Evolutionary conservation across 2,329 filamentous ascomycete species (phyloP).

Genomic region (Tolypocladium guangdongense): DNA sequence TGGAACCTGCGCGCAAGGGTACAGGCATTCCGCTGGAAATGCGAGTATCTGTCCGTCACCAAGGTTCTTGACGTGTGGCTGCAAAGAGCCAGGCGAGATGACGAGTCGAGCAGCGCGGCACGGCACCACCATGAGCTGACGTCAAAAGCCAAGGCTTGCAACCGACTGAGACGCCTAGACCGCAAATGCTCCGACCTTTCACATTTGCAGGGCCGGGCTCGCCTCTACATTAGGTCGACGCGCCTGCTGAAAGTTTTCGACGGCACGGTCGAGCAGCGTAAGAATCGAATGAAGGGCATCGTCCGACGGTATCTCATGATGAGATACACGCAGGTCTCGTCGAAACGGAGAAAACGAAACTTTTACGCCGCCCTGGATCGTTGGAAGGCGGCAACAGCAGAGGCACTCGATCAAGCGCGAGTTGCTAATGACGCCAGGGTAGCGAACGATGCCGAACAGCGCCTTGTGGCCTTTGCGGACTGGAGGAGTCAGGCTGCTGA

Average conservation of each 20-base stretch:
- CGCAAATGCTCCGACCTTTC: slow-evolving; percentile 7
- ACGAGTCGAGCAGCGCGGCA: background rate
- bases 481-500: slow-evolving; percentile 12
- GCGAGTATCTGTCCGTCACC: slow-evolving; percentile 18
- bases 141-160: slow-evolving; percentile 5
- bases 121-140: background rate
- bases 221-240: slow-evolving; percentile 20
- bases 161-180: slow-evolving; percentile 6
- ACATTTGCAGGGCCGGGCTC: slow-evolving; percentile 13
- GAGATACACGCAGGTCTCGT: slow-evolving; percentile 23
- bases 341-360: slow-evolving; percentile 18
- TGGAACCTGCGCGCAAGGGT: slow-evolving; percentile 23
- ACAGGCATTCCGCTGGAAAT: slow-evolving; percentile 21
- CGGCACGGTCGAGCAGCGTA: slow-evolving; percentile 12
- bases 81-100: slow-evolving; percentile 3
- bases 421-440: slow-evolving; percentile 7
- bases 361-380: slow-evolving; percentile 19
- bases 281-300: slow-evolving; percentile 14
- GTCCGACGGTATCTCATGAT: slow-evolving; percentile 22
- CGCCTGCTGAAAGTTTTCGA: slow-evolving; percentile 16
- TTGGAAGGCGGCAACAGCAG: slow-evolving; percentile 14
- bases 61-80: slow-evolving; percentile 19
- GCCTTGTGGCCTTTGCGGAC: slow-evolving; percentile 2
- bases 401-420: slow-evolving; percentile 5
- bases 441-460: slow-evolving; percentile 5